phyloP scores from a whole-genome alignment of 192 early-diverging fungal species.

The Funneliformis geosporum region DNA sequence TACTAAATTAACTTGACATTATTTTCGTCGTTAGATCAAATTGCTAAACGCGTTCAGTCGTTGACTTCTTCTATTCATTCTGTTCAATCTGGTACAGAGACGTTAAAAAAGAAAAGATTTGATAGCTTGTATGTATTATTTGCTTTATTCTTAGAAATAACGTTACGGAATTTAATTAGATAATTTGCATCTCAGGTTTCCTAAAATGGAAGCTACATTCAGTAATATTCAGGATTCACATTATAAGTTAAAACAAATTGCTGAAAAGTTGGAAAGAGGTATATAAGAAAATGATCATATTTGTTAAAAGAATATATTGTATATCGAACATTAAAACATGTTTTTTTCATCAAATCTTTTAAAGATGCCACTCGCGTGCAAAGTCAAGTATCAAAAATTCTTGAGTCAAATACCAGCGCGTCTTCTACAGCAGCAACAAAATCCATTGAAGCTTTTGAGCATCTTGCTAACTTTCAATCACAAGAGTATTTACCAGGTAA shows the following conservation, averaged over 20 bases:
- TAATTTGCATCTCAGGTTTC: background rate
- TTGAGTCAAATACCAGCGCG: constrained; percentile 30
- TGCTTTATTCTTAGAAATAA: background rate
- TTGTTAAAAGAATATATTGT: background rate
- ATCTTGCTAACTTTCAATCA: constrained; percentile 47
- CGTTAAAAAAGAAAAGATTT: constrained; percentile 22
- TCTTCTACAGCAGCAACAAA: constrained; percentile 36
- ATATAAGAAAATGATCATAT: background rate
- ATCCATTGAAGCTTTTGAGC: constrained; percentile 48
- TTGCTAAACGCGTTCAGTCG: background rate
- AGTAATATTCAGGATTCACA: background rate
- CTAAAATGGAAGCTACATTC: background rate
- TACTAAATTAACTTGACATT: background rate
- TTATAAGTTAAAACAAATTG: background rate
- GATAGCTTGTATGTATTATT: constrained; percentile 11
- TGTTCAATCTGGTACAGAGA: constrained; percentile 14
- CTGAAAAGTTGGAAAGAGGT: constrained; percentile 27
- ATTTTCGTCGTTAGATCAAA: background rate
- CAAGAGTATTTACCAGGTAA: constrained; percentile 45
- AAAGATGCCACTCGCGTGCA: constrained; percentile 14
- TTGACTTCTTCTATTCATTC: background rate
- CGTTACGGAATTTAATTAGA: background rate
- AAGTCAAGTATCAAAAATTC: constrained; percentile 18
- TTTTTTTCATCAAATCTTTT: background rate
- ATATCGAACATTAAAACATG: background rate